phyloP scores from a whole-genome alignment of 129 eudicot genomes.

The Pseudognaphalium luteoalbum region DNA sequence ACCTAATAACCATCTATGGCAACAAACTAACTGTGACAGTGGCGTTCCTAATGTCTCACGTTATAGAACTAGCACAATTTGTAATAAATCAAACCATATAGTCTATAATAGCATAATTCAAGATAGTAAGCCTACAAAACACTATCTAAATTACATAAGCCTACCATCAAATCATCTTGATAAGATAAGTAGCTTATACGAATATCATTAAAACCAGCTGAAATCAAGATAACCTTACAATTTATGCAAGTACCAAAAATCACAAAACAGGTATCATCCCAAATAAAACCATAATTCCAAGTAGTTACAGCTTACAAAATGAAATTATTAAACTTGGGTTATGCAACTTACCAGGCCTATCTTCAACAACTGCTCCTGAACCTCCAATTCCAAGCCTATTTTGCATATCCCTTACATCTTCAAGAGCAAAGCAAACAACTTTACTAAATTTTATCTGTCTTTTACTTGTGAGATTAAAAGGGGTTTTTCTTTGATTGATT shows the following conservation, averaged over 20 bases:
- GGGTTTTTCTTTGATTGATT: slow-evolving; percentile 39
- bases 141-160: neutral
- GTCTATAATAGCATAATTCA: neutral
- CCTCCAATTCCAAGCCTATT: slow-evolving; percentile 41
- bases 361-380: slow-evolving; percentile 50
- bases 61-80: neutral
- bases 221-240: slow-evolving; percentile 15
- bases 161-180: slow-evolving; percentile 16
- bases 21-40: slow-evolving; percentile 13
- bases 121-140: slow-evolving; percentile 4
- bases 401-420: slow-evolving; percentile 58
- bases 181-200: slow-evolving; percentile 9
- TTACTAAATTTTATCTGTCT: slow-evolving; percentile 40
- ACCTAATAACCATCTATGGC: neutral
- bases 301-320: neutral
- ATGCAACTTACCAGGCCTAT: slow-evolving; percentile 50
- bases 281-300: slow-evolving; percentile 1
- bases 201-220: slow-evolving; percentile 16
- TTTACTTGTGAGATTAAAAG: slow-evolving; percentile 32
- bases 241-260: neutral
- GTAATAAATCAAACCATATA: neutral
- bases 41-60: neutral
- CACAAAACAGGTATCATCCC: neutral
- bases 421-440: slow-evolving; percentile 66
- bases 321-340: neutral